A percentile compares a stretch with the other conserved stretches of the same genome.
phyloP scores from a whole-genome alignment of 169 alveolate genomes.

The Besnoitia besnoiti region DNA sequence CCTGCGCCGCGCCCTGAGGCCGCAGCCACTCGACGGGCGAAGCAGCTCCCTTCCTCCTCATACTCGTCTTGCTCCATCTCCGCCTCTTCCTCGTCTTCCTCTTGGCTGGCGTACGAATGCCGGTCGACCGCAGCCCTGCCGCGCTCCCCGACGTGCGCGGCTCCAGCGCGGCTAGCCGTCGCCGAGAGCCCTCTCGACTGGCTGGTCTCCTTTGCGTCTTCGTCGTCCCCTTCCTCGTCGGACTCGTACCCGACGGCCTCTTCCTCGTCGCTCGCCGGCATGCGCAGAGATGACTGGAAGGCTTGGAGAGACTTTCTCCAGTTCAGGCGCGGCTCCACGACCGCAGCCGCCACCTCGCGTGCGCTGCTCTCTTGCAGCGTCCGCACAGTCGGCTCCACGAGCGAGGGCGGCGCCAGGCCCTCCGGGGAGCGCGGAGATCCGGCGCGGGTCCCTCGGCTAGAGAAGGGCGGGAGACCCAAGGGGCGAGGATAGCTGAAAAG shows the following conservation, averaged over 20 bases:
- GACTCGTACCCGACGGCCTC: slow-evolving; percentile 9
- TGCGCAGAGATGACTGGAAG: slow-evolving; percentile 8
- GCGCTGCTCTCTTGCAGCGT: neutral
- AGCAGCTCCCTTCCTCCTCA: neutral
- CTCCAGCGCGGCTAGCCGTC: neutral
- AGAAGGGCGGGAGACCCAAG: no score
- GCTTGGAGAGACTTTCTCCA: neutral
- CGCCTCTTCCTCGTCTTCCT: neutral
- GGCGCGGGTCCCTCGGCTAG: no score
- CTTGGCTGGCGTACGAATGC: neutral
- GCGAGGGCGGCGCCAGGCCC: neutral
- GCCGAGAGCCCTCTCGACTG: neutral
- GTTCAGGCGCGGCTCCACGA: slow-evolving; percentile 6
- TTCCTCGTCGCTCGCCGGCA: neutral
- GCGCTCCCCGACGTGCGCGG: neutral
- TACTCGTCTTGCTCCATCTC: neutral
- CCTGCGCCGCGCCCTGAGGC: neutral
- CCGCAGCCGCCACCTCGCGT: neutral
- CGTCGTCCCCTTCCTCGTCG: slow-evolving; percentile 1
- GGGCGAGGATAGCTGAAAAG: no score
- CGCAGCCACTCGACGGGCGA: neutral
- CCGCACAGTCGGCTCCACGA: neutral
- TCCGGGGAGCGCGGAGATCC: neutral
- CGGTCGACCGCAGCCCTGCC: neutral
- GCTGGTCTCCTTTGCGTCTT: neutral